Conservation (phyloP, 2,329 filamentous ascomycete genomes). For the Fusarium pseudoanthophilum region DNA sequence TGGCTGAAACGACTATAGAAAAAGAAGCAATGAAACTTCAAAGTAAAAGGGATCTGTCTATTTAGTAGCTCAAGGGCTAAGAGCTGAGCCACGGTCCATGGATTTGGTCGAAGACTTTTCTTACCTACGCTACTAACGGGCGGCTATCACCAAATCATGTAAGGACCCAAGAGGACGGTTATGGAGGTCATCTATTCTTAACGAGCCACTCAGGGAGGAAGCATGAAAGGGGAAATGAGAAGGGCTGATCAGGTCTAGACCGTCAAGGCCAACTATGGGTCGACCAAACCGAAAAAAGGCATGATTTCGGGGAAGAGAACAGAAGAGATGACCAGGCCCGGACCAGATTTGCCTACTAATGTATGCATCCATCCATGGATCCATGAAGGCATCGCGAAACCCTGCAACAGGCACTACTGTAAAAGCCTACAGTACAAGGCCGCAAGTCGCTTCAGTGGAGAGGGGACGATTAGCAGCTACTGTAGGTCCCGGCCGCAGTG, state of each 20-base stretch:
- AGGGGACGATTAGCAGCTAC: constrained; percentile 34
- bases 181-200: constrained; percentile 28
- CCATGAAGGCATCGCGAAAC: constrained; percentile 28
- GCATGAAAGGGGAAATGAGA: constrained; percentile 24
- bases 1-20: constrained; percentile 15
- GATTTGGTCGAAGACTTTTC: not conserved
- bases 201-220: constrained; percentile 10
- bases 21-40: constrained; percentile 19
- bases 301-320: constrained; percentile 3
- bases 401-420: constrained; percentile 7
- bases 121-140: constrained; percentile 7
- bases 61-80: constrained; percentile 21
- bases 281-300: constrained; percentile 17
- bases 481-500: constrained; percentile 28
- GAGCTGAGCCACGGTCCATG: constrained; percentile 20
- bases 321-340: not conserved
- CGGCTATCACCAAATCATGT: constrained; percentile 23
- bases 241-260: constrained; percentile 35
- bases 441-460: constrained; percentile 38
- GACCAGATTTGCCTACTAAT: not conserved
- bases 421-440: constrained; percentile 16
- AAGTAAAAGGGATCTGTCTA: constrained; percentile 15
- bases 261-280: constrained; percentile 18
- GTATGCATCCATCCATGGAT: not conserved
- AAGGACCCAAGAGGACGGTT: constrained; percentile 15